A percentile compares a stretch with the other conserved stretches of the same genome.
These are phyloP conservation scores for Paradendryphiella salina DNA, from an alignment of 2,329 filamentous ascomycete species.

Conservation along the genomic window DNA sequence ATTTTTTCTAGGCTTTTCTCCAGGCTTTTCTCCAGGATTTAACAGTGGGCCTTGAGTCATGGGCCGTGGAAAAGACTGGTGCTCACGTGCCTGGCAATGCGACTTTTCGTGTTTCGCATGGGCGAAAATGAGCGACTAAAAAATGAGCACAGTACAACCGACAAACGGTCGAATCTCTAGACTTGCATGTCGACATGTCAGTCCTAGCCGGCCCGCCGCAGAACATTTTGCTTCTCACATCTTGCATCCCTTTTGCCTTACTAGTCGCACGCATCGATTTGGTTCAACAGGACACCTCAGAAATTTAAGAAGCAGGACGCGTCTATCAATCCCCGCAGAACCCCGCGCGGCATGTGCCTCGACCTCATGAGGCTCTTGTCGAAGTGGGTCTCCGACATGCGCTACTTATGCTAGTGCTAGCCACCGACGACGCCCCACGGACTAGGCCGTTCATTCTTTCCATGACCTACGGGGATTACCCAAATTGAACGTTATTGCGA, in stretches of 20 bases:
- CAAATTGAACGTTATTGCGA: not conserved
- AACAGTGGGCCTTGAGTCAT: not conserved
- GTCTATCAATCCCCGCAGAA: not conserved
- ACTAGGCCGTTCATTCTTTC: not conserved
- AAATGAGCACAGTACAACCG: not conserved
- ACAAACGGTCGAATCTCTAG: not conserved
- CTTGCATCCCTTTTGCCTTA: not conserved
- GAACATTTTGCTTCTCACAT: too few species aligned
- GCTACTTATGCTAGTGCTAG: not conserved
- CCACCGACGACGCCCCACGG: not conserved
- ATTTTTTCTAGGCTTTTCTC: conserved; percentile 11
- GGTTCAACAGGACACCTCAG: not conserved
- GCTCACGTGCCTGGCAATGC: conserved; percentile 5
- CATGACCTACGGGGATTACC: not conserved
- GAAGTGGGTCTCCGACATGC: not conserved
- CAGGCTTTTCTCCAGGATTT: conserved; percentile 4
- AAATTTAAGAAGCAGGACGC: not conserved
- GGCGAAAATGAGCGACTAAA: not conserved
- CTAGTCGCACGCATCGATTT: too few species aligned
- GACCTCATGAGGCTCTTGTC: not conserved
- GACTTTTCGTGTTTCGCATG: not conserved
- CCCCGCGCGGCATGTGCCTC: not conserved
- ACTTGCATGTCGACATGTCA: not conserved
- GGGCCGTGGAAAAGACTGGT: not conserved
- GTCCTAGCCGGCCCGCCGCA: too few species aligned